Conservation (phyloP, 805 yeast species). For the Hanseniaspora nectarophila region DNA sequence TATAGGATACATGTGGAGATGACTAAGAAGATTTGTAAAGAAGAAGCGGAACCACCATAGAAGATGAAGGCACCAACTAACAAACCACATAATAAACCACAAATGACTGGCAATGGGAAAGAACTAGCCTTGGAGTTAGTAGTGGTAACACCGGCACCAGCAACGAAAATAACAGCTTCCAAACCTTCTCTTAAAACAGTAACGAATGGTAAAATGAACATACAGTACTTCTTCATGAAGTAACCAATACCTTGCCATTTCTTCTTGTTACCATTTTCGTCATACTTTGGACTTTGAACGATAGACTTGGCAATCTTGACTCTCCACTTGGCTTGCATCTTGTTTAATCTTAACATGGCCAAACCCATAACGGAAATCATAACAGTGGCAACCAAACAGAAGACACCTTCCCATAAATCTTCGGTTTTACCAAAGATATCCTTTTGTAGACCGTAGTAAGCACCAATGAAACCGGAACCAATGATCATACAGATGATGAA, state of each 20-base stretch:
- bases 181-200: constrained; percentile 94
- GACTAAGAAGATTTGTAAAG: constrained; percentile 79
- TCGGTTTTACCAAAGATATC: constrained; percentile 83
- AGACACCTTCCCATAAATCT: constrained; percentile 94
- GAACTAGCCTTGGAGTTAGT: constrained; percentile 47
- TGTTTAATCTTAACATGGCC: constrained; percentile 89
- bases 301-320: constrained; percentile 81
- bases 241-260: constrained; percentile 31
- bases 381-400: constrained; percentile 78
- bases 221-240: constrained; percentile 60
- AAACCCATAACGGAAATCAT: constrained; percentile 90
- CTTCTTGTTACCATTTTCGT: constrained; percentile 34
- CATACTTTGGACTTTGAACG: constrained; percentile 43
- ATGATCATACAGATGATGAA: constrained; percentile 64
- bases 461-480: constrained; percentile 92
- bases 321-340: constrained; percentile 96
- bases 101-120: constrained; percentile 86
- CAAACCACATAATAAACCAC: constrained; percentile 73
- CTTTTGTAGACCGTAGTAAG: constrained; percentile 65
- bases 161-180: constrained; percentile 91
- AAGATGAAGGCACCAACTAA: constrained; percentile 59
- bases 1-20: constrained; percentile 80
- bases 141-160: constrained; percentile 75
- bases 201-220: constrained; percentile 81
- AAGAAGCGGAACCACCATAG: constrained; percentile 68